Base-by-base conservation (phyloP, 768 basidiomycete genomes). In the Rhodotorula toruloides region DNA sequence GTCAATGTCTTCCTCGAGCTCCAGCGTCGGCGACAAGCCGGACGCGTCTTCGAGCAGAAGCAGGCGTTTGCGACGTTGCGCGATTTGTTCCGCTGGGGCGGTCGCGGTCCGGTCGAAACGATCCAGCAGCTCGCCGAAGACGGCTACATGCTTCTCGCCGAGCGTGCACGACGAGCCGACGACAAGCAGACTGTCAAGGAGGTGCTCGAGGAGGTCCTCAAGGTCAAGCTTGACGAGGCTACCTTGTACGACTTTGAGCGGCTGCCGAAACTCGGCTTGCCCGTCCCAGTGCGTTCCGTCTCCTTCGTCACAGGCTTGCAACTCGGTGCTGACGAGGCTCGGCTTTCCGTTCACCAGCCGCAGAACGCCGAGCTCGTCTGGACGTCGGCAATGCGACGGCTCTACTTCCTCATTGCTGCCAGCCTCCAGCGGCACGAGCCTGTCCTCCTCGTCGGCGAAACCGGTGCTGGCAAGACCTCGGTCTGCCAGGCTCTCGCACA, bases 31-130 rank as follows among this genome's bases (percentile, higher is more conserved):
- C 84, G 96, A 12, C 93, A 97, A 77, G 84, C 87, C 0, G 84
- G 88, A 43, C 85, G 96, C 34, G 89, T 99, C 43, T 99, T 99
- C 75, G 96, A 99, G 78, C 94, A 91, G 75, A 97, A 93, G 77
- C 89, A 94, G 54, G 88, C 92, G 1, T 99, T 97, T 75, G 96
- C 90, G 0, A 99, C 96, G 2, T 83, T 99, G 8, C 89, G 96
- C 46, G 96, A 99, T 76, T 80, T 99, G 25, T 99, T 99, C 79
- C 85, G 96, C 49, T 99, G 96, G 96, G 96, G 92, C 12, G 87
- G 87, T 8, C 81, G 96, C 63, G 89, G 90, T 63, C 91, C 92
- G 2, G 79, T 89, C 54, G 87, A 88, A 14, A 91, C 91, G 76
- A 39, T 63, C 7, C 90, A 96, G 74, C 87, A 96, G 74, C 81